phyloP scores from a whole-genome alignment of 2,329 filamentous ascomycete genomes.

The Hypoxylon sp. region DNA sequence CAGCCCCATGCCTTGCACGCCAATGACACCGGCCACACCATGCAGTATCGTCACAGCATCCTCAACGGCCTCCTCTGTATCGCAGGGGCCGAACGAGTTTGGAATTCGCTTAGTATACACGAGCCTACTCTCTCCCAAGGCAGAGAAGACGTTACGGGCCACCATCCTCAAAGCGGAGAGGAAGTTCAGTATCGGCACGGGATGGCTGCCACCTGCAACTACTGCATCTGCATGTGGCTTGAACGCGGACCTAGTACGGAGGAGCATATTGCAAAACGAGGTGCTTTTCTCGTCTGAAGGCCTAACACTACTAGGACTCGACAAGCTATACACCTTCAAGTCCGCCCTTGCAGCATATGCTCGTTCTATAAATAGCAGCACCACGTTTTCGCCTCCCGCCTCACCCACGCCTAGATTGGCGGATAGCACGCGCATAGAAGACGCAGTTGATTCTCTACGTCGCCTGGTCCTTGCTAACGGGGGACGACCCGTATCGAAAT shows the following conservation, averaged over 20 bases:
- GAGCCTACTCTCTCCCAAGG: slow-evolving; percentile 61
- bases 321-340: slow-evolving; percentile 76
- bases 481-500: slow-evolving; percentile 64
- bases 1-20: slow-evolving; percentile 56
- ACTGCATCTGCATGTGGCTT: slow-evolving; percentile 62
- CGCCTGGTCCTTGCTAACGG: slow-evolving; percentile 70
- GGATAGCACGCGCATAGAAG: slow-evolving; percentile 63
- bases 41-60: slow-evolving; percentile 51
- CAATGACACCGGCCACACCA: slow-evolving; percentile 64
- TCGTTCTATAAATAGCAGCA: slow-evolving; percentile 53
- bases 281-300: slow-evolving; percentile 73
- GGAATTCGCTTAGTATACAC: slow-evolving; percentile 68
- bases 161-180: slow-evolving; percentile 68
- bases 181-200: slow-evolving; percentile 59
- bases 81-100: slow-evolving; percentile 58
- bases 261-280: slow-evolving; percentile 72
- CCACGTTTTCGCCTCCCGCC: slow-evolving; percentile 4
- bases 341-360: slow-evolving; percentile 71
- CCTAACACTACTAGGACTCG: slow-evolving; percentile 71
- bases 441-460: slow-evolving; percentile 74
- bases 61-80: slow-evolving; percentile 55
- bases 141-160: slow-evolving; percentile 64
- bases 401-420: slow-evolving; percentile 10
- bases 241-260: slow-evolving; percentile 67
- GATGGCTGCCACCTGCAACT: slow-evolving; percentile 59